Evolutionary conservation across 768 basidiomycete genomes (phyloP).

Genomic region (Psilocybe subaeruginosa): DNA sequence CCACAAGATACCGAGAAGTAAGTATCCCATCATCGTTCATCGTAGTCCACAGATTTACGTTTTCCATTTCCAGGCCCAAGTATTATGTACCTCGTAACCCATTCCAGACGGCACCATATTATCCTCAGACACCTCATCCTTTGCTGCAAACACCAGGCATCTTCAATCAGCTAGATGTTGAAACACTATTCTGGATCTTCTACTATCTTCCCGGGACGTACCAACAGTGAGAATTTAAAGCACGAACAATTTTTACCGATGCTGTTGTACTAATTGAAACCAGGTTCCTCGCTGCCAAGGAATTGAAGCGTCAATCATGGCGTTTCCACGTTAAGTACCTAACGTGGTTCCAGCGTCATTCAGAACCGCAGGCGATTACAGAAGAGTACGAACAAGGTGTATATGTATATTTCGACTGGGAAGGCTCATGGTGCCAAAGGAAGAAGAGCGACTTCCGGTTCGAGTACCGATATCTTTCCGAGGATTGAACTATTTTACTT

Average conservation of each 20-base stretch:
- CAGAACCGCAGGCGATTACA: slow-evolving; percentile 97
- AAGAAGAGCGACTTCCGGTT: slow-evolving; percentile 99
- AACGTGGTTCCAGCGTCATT: slow-evolving; percentile 99
- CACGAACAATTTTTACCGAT: neutral
- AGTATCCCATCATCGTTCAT: slow-evolving; percentile 6
- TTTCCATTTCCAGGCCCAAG: slow-evolving; percentile 68
- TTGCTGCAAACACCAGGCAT: slow-evolving; percentile 81
- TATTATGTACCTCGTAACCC: slow-evolving; percentile 96
- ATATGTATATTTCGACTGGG: slow-evolving; percentile 99
- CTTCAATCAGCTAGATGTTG: slow-evolving; percentile 91
- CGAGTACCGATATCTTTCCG: slow-evolving; percentile 93
- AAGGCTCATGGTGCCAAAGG: slow-evolving; percentile 97
- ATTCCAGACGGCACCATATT: slow-evolving; percentile 88
- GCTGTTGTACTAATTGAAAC: neutral
- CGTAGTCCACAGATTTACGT: neutral
- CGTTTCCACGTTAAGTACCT: slow-evolving; percentile 99
- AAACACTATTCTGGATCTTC: slow-evolving; percentile 98
- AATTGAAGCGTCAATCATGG: slow-evolving; percentile 97
- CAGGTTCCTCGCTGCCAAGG: slow-evolving; percentile 94
- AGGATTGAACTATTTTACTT: slow-evolving; percentile 57
- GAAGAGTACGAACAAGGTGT: slow-evolving; percentile 99
- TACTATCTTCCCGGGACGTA: slow-evolving; percentile 98
- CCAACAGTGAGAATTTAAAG: slow-evolving; percentile 73
- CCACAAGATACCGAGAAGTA: slow-evolving; percentile 97
- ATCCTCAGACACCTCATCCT: slow-evolving; percentile 87